Evolutionary conservation across 2,329 filamentous ascomycete genomes (phyloP).

Genomic region (Apiospora rasikravindrae): DNA sequence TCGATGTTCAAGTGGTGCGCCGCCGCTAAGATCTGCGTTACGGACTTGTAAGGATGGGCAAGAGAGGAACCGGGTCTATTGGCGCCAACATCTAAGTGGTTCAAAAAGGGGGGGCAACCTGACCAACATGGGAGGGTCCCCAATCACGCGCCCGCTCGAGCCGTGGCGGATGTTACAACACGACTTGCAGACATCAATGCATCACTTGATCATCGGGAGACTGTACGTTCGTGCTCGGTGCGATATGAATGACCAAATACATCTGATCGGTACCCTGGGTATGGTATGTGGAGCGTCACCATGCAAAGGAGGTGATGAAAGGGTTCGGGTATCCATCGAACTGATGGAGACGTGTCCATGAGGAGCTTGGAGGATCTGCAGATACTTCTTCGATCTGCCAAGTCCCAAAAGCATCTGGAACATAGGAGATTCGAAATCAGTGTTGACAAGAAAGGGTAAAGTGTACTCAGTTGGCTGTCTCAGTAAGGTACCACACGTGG

Average conservation of each 20-base stretch:
- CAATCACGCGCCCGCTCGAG: neutral
- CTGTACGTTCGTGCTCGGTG: neutral
- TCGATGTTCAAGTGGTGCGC: neutral
- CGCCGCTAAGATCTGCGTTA: neutral
- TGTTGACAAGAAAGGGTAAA: neutral
- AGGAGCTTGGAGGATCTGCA: neutral
- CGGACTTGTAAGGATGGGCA: neutral
- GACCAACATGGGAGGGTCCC: neutral
- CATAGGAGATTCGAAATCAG: neutral
- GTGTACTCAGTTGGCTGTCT: neutral
- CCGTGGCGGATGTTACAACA: neutral
- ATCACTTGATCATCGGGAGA: neutral
- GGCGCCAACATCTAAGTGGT: neutral
- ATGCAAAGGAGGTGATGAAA: neutral
- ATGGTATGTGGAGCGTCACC: neutral
- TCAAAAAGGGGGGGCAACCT: neutral
- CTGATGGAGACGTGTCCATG: neutral
- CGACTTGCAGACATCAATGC: neutral
- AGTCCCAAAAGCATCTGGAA: neutral
- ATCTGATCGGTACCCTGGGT: too few relatives aligned
- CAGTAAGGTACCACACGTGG: neutral
- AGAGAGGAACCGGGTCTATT: too few relatives aligned
- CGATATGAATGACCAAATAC: too few relatives aligned
- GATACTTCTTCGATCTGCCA: neutral
- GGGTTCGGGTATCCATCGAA: neutral